These are phyloP conservation scores for Talaromyces adpressus DNA, from an alignment of 495 filamentous ascomycete genomes.

Conservation along the genomic window DNA sequence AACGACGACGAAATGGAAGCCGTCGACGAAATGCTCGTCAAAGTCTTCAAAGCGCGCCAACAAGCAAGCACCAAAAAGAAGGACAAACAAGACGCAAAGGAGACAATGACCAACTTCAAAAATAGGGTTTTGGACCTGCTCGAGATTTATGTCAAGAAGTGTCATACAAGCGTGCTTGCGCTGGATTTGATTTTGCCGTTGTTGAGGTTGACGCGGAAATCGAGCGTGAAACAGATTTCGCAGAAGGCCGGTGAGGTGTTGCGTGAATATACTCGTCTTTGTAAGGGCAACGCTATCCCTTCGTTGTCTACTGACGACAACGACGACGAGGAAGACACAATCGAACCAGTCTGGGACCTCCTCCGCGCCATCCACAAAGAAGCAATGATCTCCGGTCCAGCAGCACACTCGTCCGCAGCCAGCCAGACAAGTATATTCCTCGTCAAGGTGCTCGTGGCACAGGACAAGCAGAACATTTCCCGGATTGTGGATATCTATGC, in stretches of 20 bases:
- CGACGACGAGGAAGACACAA: slow-evolving; percentile 21
- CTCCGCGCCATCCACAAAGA: slow-evolving; percentile 66
- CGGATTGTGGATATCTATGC: slow-evolving; percentile 51
- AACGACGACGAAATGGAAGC: slow-evolving; percentile 93
- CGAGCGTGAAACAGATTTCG: slow-evolving; percentile 62
- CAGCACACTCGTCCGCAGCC: slow-evolving; percentile 47
- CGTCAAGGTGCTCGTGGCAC: slow-evolving; percentile 50
- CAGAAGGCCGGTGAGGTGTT: slow-evolving; percentile 66
- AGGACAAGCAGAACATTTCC: slow-evolving; percentile 40
- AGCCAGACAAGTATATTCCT: slow-evolving; percentile 59
- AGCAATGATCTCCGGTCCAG: slow-evolving; percentile 55
- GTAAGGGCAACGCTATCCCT: slow-evolving; percentile 49
- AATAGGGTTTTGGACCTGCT: slow-evolving; percentile 83
- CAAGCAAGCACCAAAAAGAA: slow-evolving; percentile 58
- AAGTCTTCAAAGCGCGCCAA: slow-evolving; percentile 73
- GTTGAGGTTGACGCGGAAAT: slow-evolving; percentile 48
- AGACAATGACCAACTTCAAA: slow-evolving; percentile 93
- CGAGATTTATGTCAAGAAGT: slow-evolving; percentile 76
- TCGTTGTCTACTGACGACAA: slow-evolving; percentile 11
- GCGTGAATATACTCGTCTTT: slow-evolving; percentile 59
- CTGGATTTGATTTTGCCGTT: slow-evolving; percentile 65
- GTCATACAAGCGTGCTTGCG: slow-evolving; percentile 56
- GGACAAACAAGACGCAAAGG: slow-evolving; percentile 77
- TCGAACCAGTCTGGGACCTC: slow-evolving; percentile 46
- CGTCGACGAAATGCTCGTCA: slow-evolving; percentile 70